Conservation (phyloP, 306 rosid species). For the Cucurbita ficifolia region DNA sequence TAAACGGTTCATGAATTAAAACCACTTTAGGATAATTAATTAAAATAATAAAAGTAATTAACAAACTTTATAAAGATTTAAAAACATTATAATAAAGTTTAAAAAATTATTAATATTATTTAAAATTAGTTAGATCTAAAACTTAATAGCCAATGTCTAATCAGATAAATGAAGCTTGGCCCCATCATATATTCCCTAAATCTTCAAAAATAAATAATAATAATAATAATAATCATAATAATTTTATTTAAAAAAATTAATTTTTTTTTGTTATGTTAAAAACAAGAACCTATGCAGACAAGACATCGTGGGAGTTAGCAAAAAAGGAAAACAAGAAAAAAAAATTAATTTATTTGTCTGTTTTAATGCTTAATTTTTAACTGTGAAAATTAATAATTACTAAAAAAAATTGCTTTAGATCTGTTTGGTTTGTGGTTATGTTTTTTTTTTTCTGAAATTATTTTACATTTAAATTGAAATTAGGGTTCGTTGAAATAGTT, state of each 20-base stretch:
- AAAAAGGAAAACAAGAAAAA: neutral
- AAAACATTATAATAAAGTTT: neutral
- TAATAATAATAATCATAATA: no score
- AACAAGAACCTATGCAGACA: slow-evolving; percentile 10
- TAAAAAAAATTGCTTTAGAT: neutral
- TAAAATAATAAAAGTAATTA: neutral
- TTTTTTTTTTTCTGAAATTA: neutral
- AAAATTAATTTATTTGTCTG: neutral
- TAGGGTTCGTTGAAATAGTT: neutral
- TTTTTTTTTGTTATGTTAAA: neutral
- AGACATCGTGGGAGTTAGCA: slow-evolving; percentile 22
- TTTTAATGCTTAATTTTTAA: neutral
- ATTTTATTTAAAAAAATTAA: neutral
- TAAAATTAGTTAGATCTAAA: neutral
- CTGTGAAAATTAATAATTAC: neutral
- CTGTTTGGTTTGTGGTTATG: neutral
- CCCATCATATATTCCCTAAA: slow-evolving; percentile 35
- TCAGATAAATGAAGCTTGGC: neutral
- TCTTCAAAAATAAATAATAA: slow-evolving; percentile 3
- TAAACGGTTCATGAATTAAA: neutral
- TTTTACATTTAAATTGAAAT: neutral
- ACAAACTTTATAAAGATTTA: neutral
- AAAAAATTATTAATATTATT: neutral
- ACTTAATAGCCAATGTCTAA: neutral
- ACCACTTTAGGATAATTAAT: neutral